A percentile compares a stretch with the other conserved stretches of the same genome.
phyloP scores from a whole-genome alignment of 2,329 filamentous ascomycete genomes.

The Diaporthe sp. region DNA sequence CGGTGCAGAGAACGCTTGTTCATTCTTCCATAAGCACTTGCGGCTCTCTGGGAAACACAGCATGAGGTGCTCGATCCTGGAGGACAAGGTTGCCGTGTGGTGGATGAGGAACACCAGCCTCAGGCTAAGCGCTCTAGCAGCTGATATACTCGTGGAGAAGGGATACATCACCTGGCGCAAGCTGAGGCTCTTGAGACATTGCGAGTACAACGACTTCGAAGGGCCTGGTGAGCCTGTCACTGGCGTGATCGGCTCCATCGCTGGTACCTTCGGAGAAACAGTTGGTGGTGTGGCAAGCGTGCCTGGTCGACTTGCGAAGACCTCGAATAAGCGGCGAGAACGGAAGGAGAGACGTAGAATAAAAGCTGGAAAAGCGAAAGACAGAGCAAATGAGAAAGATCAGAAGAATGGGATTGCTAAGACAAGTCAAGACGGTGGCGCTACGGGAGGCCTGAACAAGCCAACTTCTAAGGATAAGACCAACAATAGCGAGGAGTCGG shows the following conservation, averaged over 20 bases:
- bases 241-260: slow-evolving; percentile 73
- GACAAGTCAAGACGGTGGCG: slow-evolving; percentile 15
- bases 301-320: slow-evolving; percentile 72
- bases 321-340: slow-evolving; percentile 67
- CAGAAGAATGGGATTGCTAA: slow-evolving; percentile 43
- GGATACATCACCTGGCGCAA: slow-evolving; percentile 75
- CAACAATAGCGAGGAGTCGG: background rate
- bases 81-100: slow-evolving; percentile 76
- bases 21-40: slow-evolving; percentile 74
- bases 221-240: slow-evolving; percentile 82
- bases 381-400: slow-evolving; percentile 37
- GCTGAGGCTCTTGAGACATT: slow-evolving; percentile 74
- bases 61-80: slow-evolving; percentile 77
- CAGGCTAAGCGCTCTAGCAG: slow-evolving; percentile 74
- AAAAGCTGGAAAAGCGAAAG: slow-evolving; percentile 31
- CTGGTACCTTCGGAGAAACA: slow-evolving; percentile 70
- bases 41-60: slow-evolving; percentile 63
- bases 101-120: slow-evolving; percentile 72
- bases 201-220: slow-evolving; percentile 84
- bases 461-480: slow-evolving; percentile 35
- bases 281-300: slow-evolving; percentile 75
- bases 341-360: slow-evolving; percentile 53
- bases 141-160: slow-evolving; percentile 73
- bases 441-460: background rate
- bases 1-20: slow-evolving; percentile 78